A percentile compares a stretch with the other conserved stretches of the same genome.
Conservation (phyloP, 2,329 filamentous ascomycete genomes). For the Monilinia laxa region DNA sequence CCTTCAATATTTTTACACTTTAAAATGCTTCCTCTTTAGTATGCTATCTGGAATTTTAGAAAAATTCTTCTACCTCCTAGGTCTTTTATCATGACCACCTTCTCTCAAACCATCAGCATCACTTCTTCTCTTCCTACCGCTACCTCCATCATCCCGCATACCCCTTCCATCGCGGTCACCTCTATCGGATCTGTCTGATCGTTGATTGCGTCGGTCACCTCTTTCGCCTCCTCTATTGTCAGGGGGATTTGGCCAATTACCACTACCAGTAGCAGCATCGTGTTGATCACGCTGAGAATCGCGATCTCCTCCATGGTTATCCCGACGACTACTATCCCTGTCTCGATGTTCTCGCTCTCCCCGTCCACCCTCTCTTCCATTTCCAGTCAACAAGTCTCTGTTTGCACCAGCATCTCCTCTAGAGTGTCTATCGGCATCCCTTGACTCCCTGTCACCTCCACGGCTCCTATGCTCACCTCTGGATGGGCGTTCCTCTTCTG, state of each 20-base stretch:
- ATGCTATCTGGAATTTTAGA: neutral
- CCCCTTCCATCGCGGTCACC: slow-evolving; percentile 35
- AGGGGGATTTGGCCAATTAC: slow-evolving; percentile 13
- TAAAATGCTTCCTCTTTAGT: neutral
- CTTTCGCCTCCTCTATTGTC: slow-evolving; percentile 29
- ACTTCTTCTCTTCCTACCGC: slow-evolving; percentile 37
- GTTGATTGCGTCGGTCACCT: slow-evolving; percentile 29
- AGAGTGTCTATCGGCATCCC: slow-evolving; percentile 21
- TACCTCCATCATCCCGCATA: slow-evolving; percentile 30
- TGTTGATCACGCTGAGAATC: slow-evolving; percentile 17
- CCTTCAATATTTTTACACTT: slow-evolving; percentile 14
- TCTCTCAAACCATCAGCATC: slow-evolving; percentile 36
- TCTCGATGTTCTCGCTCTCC: slow-evolving; percentile 28
- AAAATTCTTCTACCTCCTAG: slow-evolving; percentile 29
- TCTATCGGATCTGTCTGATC: slow-evolving; percentile 26
- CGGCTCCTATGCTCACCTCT: slow-evolving; percentile 38
- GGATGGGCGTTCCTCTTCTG: slow-evolving; percentile 35
- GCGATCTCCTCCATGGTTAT: slow-evolving; percentile 22
- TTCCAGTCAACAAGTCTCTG: slow-evolving; percentile 31
- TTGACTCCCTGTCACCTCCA: slow-evolving; percentile 30
- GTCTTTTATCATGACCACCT: slow-evolving; percentile 41
- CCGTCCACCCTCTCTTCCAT: slow-evolving; percentile 29
- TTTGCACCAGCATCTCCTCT: slow-evolving; percentile 11
- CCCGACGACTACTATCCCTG: slow-evolving; percentile 27
- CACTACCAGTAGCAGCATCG: neutral